These are phyloP conservation scores for Begonia loranthoides DNA, from an alignment of 306 rosid species.

Conservation along the genomic window DNA sequence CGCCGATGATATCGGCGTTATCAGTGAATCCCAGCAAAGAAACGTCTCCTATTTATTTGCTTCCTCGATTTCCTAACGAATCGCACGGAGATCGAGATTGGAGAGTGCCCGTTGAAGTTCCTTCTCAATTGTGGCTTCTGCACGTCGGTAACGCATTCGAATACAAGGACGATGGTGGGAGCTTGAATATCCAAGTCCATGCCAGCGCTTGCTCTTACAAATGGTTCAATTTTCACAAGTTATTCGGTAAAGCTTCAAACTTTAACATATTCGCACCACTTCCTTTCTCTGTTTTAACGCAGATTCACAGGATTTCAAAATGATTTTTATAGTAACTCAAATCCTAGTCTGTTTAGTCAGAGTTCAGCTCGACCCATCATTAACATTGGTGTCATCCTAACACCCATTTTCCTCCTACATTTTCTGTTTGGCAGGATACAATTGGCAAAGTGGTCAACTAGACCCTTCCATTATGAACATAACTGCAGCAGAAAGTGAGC, in stretches of 20 bases:
- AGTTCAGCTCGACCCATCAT: too few relatives aligned
- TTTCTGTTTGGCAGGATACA: constrained; percentile 34
- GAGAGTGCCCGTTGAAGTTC: constrained; percentile 58
- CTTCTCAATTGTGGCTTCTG: constrained; percentile 73
- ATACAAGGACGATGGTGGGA: constrained; percentile 22
- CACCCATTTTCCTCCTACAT: too few relatives aligned
- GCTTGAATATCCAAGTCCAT: constrained; percentile 40
- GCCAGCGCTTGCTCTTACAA: constrained; percentile 81
- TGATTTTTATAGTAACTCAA: too few relatives aligned
- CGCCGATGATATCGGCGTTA: constrained; percentile 90
- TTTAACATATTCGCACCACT: too few relatives aligned
- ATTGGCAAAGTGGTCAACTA: constrained; percentile 62
- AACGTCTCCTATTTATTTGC: constrained; percentile 58
- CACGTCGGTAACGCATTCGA: constrained; percentile 83
- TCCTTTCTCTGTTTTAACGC: too few relatives aligned
- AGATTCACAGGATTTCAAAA: too few relatives aligned
- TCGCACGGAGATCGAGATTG: constrained; percentile 36
- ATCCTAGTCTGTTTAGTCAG: too few relatives aligned
- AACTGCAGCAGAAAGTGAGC: constrained; percentile 29
- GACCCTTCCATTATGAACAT: constrained; percentile 82
- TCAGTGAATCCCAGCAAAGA: constrained; percentile 52
- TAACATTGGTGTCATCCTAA: too few relatives aligned
- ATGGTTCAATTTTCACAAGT: constrained; percentile 75
- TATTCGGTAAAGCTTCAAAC: constrained; percentile 38
- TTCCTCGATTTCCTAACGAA: constrained; percentile 42